Evolutionary conservation across 352 stramenopile genomes (phyloP).

Genomic region (Phytophthora ohioensis): DNA sequence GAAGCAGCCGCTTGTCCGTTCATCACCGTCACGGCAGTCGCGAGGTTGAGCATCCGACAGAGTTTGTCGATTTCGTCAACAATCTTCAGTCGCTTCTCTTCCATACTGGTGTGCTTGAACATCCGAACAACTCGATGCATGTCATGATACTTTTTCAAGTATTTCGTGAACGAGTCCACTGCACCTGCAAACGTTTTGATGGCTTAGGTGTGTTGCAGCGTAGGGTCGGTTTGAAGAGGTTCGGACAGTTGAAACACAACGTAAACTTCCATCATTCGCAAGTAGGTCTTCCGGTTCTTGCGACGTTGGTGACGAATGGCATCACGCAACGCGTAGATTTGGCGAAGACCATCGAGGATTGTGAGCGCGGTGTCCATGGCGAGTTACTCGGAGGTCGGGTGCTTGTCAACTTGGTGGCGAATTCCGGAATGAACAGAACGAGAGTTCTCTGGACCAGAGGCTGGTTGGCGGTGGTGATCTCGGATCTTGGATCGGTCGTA

Average conservation of each 20-base stretch:
- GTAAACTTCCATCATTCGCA: conserved; percentile 30
- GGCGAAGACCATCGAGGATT: conserved; percentile 4
- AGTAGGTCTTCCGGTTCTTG: conserved; percentile 21
- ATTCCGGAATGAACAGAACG: conserved; percentile 19
- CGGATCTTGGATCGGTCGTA: too few relatives aligned
- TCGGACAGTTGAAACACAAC: conserved; percentile 24
- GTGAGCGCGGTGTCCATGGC: conserved; percentile 12
- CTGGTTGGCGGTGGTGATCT: too few relatives aligned
- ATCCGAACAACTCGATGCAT: conserved; percentile 30
- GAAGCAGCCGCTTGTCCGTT: conserved; percentile 7
- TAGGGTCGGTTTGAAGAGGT: conserved; percentile 14
- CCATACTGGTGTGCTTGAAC: conserved; percentile 31
- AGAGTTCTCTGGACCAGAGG: too few relatives aligned
- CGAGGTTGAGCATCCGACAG: conserved; percentile 39
- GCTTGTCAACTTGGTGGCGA: conserved; percentile 6
- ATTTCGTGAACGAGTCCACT: conserved; percentile 14
- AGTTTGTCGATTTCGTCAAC: conserved; percentile 44
- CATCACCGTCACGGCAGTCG: conserved; percentile 27
- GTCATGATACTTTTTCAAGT: conserved; percentile 31
- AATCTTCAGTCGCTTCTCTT: conserved; percentile 33
- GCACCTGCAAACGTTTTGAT: conserved; percentile 20
- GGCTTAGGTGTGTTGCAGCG: conserved; percentile 9
- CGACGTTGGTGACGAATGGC: conserved; percentile 26
- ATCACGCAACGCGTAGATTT: conserved; percentile 30
- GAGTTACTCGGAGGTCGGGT: neutral